Evolutionary conservation across 1,139 yeast species (phyloP).

Genomic region (Saccharomyces hybrid): DNA sequence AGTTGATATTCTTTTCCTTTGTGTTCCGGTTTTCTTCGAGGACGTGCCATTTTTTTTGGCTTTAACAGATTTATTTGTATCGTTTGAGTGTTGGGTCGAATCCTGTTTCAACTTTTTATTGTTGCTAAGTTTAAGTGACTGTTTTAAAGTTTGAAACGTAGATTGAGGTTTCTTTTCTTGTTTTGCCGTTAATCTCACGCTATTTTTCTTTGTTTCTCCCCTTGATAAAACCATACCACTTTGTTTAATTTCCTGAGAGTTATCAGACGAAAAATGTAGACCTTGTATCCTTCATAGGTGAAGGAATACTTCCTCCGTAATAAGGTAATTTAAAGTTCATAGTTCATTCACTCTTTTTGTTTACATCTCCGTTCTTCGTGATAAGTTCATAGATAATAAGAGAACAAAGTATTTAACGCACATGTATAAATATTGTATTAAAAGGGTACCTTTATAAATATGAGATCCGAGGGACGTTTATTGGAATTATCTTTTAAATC

Average conservation of each 20-base stretch:
- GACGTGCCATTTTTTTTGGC: neutral
- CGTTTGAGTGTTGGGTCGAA: neutral
- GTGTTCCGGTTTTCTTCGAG: slow-evolving; percentile 5
- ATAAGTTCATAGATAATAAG: neutral
- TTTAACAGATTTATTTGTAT: neutral
- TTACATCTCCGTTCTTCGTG: neutral
- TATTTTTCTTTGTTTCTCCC: neutral
- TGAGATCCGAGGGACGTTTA: slow-evolving; percentile 2
- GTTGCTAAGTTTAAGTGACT: slow-evolving; percentile 4
- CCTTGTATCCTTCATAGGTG: neutral
- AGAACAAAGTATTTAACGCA: neutral
- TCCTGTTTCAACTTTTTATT: neutral
- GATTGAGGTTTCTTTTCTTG: slow-evolving; percentile 6
- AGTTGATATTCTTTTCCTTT: slow-evolving; percentile 24
- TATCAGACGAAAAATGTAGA: neutral
- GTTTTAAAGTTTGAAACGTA: slow-evolving; percentile 8
- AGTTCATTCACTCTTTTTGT: neutral
- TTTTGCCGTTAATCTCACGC: neutral
- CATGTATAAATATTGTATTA: neutral
- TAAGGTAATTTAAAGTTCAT: neutral
- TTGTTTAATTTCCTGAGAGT: neutral
- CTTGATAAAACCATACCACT: neutral
- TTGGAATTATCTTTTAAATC: slow-evolving; percentile 4
- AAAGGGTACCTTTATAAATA: neutral
- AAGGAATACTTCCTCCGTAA: neutral